phyloP scores from a whole-genome alignment of 2,329 filamentous ascomycete genomes.

The Chaetomium globosum region DNA sequence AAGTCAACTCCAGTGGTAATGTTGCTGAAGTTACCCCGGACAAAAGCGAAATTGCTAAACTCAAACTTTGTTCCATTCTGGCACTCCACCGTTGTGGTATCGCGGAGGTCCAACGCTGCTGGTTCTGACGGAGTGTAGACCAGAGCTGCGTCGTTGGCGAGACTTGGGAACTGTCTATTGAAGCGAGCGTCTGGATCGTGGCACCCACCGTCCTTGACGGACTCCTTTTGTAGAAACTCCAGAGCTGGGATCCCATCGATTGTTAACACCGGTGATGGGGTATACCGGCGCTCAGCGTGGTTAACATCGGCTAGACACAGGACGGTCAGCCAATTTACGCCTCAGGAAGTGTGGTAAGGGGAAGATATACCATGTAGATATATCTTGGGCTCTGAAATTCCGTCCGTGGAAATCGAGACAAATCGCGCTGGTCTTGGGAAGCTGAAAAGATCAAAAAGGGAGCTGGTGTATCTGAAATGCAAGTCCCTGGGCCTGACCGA shows the following conservation, averaged over 20 bases:
- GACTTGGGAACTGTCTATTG: constrained; percentile 27
- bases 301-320: constrained; percentile 19
- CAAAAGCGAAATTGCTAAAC: constrained; percentile 23
- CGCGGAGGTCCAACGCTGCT: constrained; percentile 9
- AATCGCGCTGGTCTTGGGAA: constrained; percentile 21
- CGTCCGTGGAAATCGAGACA: constrained; percentile 30
- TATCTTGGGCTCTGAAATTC: constrained; percentile 17
- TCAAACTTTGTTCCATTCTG: constrained; percentile 25
- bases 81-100: constrained; percentile 24
- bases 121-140: background rate
- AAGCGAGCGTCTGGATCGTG: constrained; percentile 34
- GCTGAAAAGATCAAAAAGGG: constrained; percentile 27
- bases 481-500: constrained; percentile 23
- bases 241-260: constrained; percentile 26
- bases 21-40: constrained; percentile 27
- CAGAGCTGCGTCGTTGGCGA: constrained; percentile 15
- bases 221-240: constrained; percentile 20
- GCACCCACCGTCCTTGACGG: constrained; percentile 5
- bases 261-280: constrained; percentile 26
- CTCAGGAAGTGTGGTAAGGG: background rate
- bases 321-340: background rate
- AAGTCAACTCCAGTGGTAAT: constrained; percentile 25
- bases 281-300: constrained; percentile 20
- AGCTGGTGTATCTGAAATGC: constrained; percentile 20
- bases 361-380: constrained; percentile 25